Evolutionary conservation across 306 rosid genomes (phyloP), one percentile per base, ranked within the genome.

Genomic region (Cucurbita ficifolia): DNA sequence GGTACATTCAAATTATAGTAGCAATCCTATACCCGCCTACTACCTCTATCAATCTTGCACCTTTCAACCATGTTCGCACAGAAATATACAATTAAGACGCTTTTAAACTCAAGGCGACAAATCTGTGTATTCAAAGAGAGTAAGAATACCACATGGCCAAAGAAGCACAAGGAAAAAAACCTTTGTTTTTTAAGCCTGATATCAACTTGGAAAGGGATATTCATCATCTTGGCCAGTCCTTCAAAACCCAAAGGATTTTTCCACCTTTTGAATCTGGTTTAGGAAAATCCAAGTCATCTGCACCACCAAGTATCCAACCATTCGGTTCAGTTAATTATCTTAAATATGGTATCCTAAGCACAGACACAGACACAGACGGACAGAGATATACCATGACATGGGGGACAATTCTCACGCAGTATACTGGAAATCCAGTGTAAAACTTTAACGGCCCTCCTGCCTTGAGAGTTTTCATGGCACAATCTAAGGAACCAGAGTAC

Each of bases 241-340:
- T 73, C 55, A 73, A 13, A 73, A 24, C 29, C 97, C 98, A 63
- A 38, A 7, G 48, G 71, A 24, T 56, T 83, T 81, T 86, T 94
- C 80, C 70, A 89, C 7, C 84, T 89, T 88, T 79, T 90, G 96
- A 82, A 94, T 82, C 79, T 90, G 96, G 86, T 87, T 86, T 81
- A 94, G 95, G 94, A 90, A 94, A 62, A 90, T 90, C 98, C 97
- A 89, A 50, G 97, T 90, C 96, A 94, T 86, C 98, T 90, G 88
- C 96, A 82, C 17, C 75, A 70, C n/a, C 40, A 75, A 81, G 77
- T 55, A 29, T 29, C 58, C 57, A 73, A 21, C 50, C 50, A 69
- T 69, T 75, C 14, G 65, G 10, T 52, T 73, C 11, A 73, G 65
- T 39, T 18, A 40, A 40, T 63, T 45, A 67, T 45, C 53, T 18